Base-by-base conservation (phyloP, 2,329 filamentous ascomycete genomes). In the Alternaria viburni region DNA sequence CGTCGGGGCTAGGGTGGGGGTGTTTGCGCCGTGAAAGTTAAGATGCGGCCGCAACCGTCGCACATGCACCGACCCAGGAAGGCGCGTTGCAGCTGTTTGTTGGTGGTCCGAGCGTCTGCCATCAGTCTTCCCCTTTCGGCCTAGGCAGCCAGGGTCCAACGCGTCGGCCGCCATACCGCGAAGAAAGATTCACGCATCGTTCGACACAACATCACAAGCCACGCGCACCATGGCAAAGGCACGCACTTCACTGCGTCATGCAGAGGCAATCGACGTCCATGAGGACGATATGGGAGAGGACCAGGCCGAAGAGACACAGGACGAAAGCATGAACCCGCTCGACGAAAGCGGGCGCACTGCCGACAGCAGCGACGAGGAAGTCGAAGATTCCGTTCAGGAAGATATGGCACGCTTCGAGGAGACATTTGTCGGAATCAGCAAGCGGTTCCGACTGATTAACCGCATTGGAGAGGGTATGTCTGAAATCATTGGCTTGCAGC, bases 381-480 rank as follows among this genome's bases (percentile, higher is more conserved):
- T 93, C 41, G 91, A 94, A 69, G 83, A 87, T 19, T 83, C 83
- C 6, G 92, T 97, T 13, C 87, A 89, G 65, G 89, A 93, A 57
- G 96, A 99, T 79, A 99, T 99, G 88, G 88, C 89, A 56, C 92
- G 90, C 70, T 88, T 99, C 61, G 90, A 95, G 72, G 85, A 89
- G 57, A 91, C 89, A 32, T 97, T 98, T 77, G 90, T 90, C 41
- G 92, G 91, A 55, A 96, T 98, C 78, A 91, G 88, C 69, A 87
- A 92, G 73, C 89, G 90, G 61, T 99, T 95, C 81, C 90, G 94
- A 57, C 83, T 99, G 58, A 96, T 99, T 78, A 97, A 97, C 81
- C 91, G 95, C 66, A 99, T 99, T 75, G 96, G 96, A 75, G 96
- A 99, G 87, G 96, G 93, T 94, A 81, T 62, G 70, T 70, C 30